Conservation (phyloP, 2,329 filamentous ascomycete genomes). For the Eutypa lata region DNA sequence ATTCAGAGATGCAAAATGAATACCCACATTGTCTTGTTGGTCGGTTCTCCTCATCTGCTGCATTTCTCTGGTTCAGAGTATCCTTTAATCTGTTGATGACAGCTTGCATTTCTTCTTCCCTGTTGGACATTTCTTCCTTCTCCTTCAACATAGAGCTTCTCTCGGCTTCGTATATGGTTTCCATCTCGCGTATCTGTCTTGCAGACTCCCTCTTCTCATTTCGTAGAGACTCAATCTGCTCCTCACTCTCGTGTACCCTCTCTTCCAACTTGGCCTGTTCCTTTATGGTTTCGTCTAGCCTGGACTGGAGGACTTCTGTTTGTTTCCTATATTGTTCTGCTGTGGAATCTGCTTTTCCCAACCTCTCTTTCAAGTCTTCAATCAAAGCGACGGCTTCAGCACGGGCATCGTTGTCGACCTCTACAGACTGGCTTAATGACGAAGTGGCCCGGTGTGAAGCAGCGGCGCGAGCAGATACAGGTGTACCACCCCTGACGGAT, state of each 20-base stretch:
- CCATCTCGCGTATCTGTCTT: constrained; percentile 84
- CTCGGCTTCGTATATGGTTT: constrained; percentile 89
- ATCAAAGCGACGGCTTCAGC: constrained; percentile 76
- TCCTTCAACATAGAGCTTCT: constrained; percentile 83
- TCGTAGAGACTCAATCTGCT: constrained; percentile 74
- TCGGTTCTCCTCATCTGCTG: constrained; percentile 53
- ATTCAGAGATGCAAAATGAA: background rate
- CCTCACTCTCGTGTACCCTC: constrained; percentile 79
- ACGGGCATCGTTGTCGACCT: constrained; percentile 67
- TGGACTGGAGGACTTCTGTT: constrained; percentile 76
- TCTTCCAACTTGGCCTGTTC: constrained; percentile 89
- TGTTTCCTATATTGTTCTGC: constrained; percentile 83
- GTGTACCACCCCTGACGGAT: constrained; percentile 62
- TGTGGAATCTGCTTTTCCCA: constrained; percentile 74
- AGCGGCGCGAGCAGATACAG: constrained; percentile 71
- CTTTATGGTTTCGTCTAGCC: constrained; percentile 77
- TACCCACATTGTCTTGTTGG: constrained; percentile 56
- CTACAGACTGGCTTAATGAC: constrained; percentile 39
- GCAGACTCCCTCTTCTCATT: constrained; percentile 83
- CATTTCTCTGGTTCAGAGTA: constrained; percentile 68
- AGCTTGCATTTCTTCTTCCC: constrained; percentile 86
- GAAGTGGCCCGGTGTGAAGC: constrained; percentile 58
- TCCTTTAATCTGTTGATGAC: constrained; percentile 93
- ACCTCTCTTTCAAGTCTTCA: constrained; percentile 79
- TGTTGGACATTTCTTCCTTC: constrained; percentile 80